Conservation (phyloP, 495 filamentous ascomycete genomes). For the Massariosphaeria phaeospora region DNA sequence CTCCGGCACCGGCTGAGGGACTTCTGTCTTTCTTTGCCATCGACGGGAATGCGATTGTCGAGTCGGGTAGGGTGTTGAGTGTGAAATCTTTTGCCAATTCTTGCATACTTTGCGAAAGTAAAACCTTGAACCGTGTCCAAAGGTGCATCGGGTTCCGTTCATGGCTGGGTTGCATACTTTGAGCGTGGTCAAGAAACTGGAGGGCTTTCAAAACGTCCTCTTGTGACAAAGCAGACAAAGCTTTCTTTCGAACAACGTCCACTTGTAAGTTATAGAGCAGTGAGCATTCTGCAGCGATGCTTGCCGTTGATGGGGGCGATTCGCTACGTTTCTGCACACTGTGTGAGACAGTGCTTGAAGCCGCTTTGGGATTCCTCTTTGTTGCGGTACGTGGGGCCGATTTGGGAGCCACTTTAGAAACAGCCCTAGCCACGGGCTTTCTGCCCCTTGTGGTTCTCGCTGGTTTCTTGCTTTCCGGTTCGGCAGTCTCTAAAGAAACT, state of each 20-base stretch:
- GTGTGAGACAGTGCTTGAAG: constrained; percentile 1
- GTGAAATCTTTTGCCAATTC: constrained; percentile 73
- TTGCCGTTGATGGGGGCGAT: neutral
- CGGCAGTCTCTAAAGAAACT: neutral
- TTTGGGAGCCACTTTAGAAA: constrained; percentile 4
- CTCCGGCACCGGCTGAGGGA: too few species aligned
- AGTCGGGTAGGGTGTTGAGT: constrained; percentile 85
- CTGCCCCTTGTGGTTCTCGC: constrained; percentile 11
- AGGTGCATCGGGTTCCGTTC: constrained; percentile 13
- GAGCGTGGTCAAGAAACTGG: constrained; percentile 41
- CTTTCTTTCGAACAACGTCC: constrained; percentile 44
- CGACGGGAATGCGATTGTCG: constrained; percentile 77
- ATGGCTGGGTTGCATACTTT: constrained; percentile 9
- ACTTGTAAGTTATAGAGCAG: constrained; percentile 11
- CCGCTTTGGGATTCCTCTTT: neutral
- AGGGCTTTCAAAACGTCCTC: constrained; percentile 54
- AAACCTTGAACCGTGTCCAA: constrained; percentile 39
- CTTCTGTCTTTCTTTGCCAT: constrained; percentile 43
- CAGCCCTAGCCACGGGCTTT: constrained; percentile 8
- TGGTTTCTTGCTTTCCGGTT: neutral
- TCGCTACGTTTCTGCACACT: neutral
- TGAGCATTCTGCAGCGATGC: constrained; percentile 16
- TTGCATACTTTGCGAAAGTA: constrained; percentile 57
- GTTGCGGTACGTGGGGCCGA: neutral
- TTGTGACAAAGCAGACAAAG: constrained; percentile 50